Percentiles rank a stretch among this genome's conserved stretches.
Evolutionary conservation across 352 stramenopile species (phyloP).

Genomic region (Hyaloperonospora arabidopsidis): DNA sequence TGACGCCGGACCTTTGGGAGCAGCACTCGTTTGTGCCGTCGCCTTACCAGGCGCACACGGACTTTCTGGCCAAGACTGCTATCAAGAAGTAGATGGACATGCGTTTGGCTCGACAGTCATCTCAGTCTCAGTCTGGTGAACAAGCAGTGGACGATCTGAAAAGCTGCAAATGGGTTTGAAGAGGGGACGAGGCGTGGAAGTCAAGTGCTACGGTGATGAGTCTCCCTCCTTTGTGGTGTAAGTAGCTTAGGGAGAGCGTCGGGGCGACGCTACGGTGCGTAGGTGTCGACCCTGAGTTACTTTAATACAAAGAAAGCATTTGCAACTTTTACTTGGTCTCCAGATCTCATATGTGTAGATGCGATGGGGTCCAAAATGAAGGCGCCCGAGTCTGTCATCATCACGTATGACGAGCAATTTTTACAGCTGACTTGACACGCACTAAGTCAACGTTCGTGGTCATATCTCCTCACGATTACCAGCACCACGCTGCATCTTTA

Average conservation of each 20-base stretch:
- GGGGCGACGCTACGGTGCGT: constrained; percentile 86
- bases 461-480: no score
- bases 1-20: constrained; percentile 98
- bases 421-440: no score
- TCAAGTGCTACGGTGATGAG: constrained; percentile 87
- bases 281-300: constrained; percentile 67
- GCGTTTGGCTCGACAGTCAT: constrained; percentile 14
- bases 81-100: constrained; percentile 79
- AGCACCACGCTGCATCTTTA: no score
- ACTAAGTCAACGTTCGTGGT: no score
- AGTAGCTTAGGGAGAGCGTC: constrained; percentile 57
- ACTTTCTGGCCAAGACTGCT: constrained; percentile 97
- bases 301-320: constrained; percentile 30
- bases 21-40: constrained; percentile 88
- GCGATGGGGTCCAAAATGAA: no score
- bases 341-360: no score
- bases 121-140: constrained; percentile 22
- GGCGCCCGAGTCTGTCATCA: no score
- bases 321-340: constrained; percentile 4
- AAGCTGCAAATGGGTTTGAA: constrained; percentile 20
- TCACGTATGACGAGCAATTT: no score
- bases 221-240: constrained; percentile 52
- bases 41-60: constrained; percentile 98
- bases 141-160: constrained; percentile 26
- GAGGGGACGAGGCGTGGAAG: constrained; percentile 64